phyloP scores from a whole-genome alignment of 768 basidiomycete species.

The Termitomyces sp. region DNA sequence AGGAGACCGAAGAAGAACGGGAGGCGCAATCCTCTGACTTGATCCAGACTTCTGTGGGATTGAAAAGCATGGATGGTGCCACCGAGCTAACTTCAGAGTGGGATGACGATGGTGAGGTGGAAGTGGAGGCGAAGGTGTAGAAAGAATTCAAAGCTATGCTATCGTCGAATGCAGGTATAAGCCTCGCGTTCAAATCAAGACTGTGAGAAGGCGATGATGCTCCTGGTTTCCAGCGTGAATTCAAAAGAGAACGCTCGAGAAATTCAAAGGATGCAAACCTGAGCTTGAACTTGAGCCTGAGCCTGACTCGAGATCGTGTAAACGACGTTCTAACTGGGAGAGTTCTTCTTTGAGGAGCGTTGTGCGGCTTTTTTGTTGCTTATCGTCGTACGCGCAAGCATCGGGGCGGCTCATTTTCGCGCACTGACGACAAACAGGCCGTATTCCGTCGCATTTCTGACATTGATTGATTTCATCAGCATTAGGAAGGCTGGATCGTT shows the following conservation, averaged over 20 bases:
- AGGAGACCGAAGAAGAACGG: constrained; percentile 15
- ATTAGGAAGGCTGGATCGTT: background rate
- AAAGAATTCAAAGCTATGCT: background rate
- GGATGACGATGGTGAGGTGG: constrained; percentile 7
- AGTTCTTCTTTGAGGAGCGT: constrained; percentile 57
- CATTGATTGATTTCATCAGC: background rate
- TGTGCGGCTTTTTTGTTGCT: constrained; percentile 55
- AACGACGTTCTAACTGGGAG: constrained; percentile 45
- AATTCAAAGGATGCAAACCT: background rate
- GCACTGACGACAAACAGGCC: constrained; percentile 56
- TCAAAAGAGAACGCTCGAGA: background rate
- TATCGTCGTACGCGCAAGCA: constrained; percentile 60
- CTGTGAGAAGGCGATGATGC: constrained; percentile 5
- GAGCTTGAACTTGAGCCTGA: constrained; percentile 11
- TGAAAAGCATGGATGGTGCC: constrained; percentile 2
- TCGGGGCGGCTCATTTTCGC: constrained; percentile 46
- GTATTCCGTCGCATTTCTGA: constrained; percentile 60
- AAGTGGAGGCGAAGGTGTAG: constrained; percentile 8
- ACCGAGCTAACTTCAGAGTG: constrained; percentile 2
- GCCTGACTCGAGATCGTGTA: constrained; percentile 50
- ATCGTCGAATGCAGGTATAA: constrained; percentile 1
- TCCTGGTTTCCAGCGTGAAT: background rate
- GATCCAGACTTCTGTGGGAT: background rate
- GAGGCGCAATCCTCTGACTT: background rate
- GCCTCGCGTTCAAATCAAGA: constrained; percentile 3